Percentiles rank a stretch among this genome's conserved stretches.
Conservation (phyloP, 83 land plant species). For the Picea abies region DNA sequence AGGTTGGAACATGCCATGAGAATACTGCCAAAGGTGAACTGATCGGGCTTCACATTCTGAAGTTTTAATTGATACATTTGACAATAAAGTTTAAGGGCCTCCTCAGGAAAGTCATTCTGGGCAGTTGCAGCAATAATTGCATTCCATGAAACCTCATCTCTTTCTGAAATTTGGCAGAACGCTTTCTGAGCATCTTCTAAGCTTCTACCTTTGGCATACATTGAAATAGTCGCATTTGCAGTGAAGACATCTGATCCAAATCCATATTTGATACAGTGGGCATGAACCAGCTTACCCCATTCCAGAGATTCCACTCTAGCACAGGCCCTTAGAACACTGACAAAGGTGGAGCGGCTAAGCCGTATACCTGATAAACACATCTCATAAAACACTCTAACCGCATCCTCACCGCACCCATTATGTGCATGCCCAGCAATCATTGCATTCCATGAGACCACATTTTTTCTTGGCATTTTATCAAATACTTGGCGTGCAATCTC, state of each 20-base stretch:
- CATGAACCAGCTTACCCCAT: conserved; percentile 6
- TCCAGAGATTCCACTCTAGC: not conserved
- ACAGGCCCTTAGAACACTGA: conserved; percentile 8
- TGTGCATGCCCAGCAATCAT: conserved; percentile 49
- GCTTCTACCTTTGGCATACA: conserved; percentile 20
- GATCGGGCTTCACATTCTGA: conserved; percentile 32
- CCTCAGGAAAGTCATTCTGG: conserved; percentile 20
- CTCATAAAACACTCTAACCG: conserved; percentile 20
- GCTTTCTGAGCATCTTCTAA: conserved; percentile 31
- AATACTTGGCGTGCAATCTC: conserved; percentile 34
- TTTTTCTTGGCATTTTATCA: conserved; percentile 33
- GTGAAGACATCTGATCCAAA: not conserved
- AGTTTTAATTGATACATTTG: conserved; percentile 25
- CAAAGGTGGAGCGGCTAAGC: not conserved
- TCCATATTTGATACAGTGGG: conserved; percentile 2
- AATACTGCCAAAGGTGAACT: conserved; percentile 44
- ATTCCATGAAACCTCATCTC: conserved; percentile 49
- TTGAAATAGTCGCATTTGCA: not conserved
- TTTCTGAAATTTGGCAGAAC: conserved; percentile 27
- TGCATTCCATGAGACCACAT: conserved; percentile 41
- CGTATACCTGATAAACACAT: not conserved
- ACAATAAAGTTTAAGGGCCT: conserved; percentile 24
- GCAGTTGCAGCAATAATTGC: conserved; percentile 46
- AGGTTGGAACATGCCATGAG: conserved; percentile 48
- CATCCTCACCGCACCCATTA: conserved; percentile 23